These are phyloP conservation scores for Diaporthe vexans DNA, from an alignment of 2,329 filamentous ascomycete genomes.

Conservation along the genomic window DNA sequence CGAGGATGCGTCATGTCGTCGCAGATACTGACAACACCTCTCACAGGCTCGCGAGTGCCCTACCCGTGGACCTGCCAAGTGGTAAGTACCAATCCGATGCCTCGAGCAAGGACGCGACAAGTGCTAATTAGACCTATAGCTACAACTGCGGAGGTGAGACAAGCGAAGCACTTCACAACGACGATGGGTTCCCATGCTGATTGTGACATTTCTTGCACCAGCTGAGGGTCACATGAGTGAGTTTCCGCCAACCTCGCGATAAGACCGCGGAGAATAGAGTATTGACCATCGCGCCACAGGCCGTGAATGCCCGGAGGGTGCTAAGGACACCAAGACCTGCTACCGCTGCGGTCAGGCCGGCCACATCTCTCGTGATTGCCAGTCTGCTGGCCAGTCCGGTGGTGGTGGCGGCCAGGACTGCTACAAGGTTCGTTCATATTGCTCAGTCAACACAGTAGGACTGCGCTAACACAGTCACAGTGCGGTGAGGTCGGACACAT, in stretches of 20 bases:
- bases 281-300: slow-evolving; percentile 58
- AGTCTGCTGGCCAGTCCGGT: slow-evolving; percentile 59
- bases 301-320: slow-evolving; percentile 90
- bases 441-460: background rate
- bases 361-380: slow-evolving; percentile 93
- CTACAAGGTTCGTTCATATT: slow-evolving; percentile 77
- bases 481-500: slow-evolving; percentile 98
- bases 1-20: slow-evolving; percentile 42
- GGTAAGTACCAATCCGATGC: slow-evolving; percentile 65
- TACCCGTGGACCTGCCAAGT: slow-evolving; percentile 85
- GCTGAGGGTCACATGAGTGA: slow-evolving; percentile 44
- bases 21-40: slow-evolving; percentile 48
- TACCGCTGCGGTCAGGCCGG: slow-evolving; percentile 86
- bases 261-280: background rate
- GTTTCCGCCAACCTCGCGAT: background rate
- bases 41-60: slow-evolving; percentile 85
- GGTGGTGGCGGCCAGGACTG: slow-evolving; percentile 74
- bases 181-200: slow-evolving; percentile 1
- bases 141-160: slow-evolving; percentile 52
- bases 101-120: background rate
- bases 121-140: slow-evolving; percentile 43
- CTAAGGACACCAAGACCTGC: slow-evolving; percentile 87
- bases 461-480: slow-evolving; percentile 54
- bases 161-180: background rate
- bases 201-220: background rate